These are phyloP conservation scores for Tulasnella sp. DNA, from an alignment of 768 basidiomycete species.

Conservation along the genomic window DNA sequence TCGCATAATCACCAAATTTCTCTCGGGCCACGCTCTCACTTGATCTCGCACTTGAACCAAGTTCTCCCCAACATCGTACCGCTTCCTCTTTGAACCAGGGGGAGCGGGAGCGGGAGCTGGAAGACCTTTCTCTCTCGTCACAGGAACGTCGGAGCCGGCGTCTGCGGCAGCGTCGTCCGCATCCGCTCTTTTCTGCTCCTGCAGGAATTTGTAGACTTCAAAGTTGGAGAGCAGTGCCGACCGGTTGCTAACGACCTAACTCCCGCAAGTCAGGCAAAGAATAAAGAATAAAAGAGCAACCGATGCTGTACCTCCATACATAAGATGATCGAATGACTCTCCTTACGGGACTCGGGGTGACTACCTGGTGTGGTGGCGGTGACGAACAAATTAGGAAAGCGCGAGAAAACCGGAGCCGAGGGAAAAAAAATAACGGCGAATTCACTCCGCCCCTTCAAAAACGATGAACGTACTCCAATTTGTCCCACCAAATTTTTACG, in stretches of 20 bases:
- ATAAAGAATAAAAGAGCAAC: not conserved
- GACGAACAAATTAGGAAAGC: not conserved
- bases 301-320: not conserved
- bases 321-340: not conserved
- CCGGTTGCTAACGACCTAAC: slow-evolving; percentile 58
- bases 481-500: not conserved
- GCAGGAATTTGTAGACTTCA: slow-evolving; percentile 74
- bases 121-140: not conserved
- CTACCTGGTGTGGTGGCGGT: not conserved
- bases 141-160: not conserved
- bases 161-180: not conserved
- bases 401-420: not conserved
- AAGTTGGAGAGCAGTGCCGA: slow-evolving; percentile 80
- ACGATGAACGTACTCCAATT: not conserved
- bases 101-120: not conserved
- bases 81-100: not conserved
- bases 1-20: not conserved
- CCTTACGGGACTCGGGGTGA: not conserved
- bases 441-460: not conserved
- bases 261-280: not conserved
- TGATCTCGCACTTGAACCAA: not conserved
- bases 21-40: not conserved
- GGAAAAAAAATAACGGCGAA: not conserved
- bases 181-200: slow-evolving; percentile 50
- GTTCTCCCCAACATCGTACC: not conserved